A percentile compares a stretch with the other conserved stretches of the same genome.
phyloP scores from a whole-genome alignment of 306 rosid genomes.

The Quercus cerris region DNA sequence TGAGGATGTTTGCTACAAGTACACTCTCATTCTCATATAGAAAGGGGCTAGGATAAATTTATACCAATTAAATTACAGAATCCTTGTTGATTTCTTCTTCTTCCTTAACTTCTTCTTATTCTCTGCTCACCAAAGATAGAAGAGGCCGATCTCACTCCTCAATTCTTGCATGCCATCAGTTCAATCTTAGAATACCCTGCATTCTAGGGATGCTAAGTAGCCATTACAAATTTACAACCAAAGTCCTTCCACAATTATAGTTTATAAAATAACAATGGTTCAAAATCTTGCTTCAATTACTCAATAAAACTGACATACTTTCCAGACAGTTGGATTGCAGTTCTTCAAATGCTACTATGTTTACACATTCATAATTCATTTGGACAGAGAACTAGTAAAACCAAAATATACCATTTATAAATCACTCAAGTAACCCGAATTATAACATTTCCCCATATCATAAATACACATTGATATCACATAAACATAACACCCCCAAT shows the following conservation, averaged over 20 bases:
- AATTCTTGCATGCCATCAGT: background rate
- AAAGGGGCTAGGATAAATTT: too few relatives aligned
- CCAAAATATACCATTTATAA: background rate
- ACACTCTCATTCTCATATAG: too few relatives aligned
- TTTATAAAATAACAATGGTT: background rate
- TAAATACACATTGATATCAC: background rate
- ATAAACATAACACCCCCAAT: background rate
- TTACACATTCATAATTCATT: background rate
- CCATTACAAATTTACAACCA: background rate
- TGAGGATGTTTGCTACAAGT: too few relatives aligned
- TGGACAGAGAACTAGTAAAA: background rate
- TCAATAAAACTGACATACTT: background rate
- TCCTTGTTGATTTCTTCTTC: background rate
- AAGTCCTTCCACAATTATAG: background rate
- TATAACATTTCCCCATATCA: constrained; percentile 4
- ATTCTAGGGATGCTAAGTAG: background rate
- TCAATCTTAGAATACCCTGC: background rate
- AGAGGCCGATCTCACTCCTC: background rate
- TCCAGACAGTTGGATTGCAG: background rate
- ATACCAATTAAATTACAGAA: too few relatives aligned
- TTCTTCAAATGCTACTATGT: background rate
- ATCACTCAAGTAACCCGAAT: constrained; percentile 18
- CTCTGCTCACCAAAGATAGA: background rate
- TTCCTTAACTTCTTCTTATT: background rate
- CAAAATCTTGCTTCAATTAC: background rate